These are phyloP conservation scores for Cyclotella kingstonii DNA, from an alignment of 108 stramenopile species.

Conservation along the genomic window DNA sequence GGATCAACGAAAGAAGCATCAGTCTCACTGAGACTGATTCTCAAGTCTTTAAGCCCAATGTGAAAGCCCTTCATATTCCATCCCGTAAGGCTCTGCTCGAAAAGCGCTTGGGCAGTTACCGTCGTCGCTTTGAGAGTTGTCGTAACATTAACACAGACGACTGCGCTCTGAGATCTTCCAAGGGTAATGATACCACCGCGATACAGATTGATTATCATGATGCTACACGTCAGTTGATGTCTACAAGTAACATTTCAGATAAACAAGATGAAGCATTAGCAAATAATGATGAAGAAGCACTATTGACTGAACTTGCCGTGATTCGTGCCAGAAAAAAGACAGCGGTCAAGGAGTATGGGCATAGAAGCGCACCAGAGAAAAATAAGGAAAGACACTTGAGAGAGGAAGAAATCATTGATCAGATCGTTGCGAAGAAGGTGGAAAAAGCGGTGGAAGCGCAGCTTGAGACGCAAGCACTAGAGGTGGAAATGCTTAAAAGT, in stretches of 20 bases:
- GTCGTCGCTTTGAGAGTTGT: slow-evolving; percentile 1
- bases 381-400: no score
- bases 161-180: neutral
- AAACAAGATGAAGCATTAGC: no score
- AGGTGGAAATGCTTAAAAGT: neutral
- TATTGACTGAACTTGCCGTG: slow-evolving; percentile 1
- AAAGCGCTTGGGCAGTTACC: neutral
- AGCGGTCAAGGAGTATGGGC: neutral
- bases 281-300: no score
- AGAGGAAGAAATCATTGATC: no score
- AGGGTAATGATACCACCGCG: neutral
- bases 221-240: no score
- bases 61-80: no score
- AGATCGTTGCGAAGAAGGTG: no score
- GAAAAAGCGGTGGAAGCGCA: neutral
- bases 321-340: neutral
- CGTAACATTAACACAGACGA: neutral
- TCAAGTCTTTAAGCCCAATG: no score
- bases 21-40: no score
- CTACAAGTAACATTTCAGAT: no score
- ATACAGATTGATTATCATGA: neutral
- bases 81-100: neutral
- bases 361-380: no score
- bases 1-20: no score
- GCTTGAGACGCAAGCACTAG: neutral